A percentile compares a stretch with the other conserved stretches of the same genome.
Conservation (phyloP, 768 basidiomycete genomes). For the Boletus insuetus region DNA sequence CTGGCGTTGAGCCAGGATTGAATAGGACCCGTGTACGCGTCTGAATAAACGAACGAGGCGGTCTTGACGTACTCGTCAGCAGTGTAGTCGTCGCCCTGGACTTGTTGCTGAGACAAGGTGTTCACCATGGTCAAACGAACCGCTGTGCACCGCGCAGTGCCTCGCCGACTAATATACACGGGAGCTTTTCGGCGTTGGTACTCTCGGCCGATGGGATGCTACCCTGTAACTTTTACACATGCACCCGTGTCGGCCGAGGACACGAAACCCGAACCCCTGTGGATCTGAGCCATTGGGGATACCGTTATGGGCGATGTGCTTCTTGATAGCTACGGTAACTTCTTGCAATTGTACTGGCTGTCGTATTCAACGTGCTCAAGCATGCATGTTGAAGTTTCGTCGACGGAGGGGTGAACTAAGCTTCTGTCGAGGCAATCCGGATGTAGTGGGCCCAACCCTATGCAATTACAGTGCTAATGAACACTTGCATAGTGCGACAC, state of each 20-base stretch:
- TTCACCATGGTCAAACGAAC: conserved; percentile 8
- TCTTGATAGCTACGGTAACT: too few species aligned
- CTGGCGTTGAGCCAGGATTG: conserved; percentile 58
- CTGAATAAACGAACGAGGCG: conserved; percentile 67
- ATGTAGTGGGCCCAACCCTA: too few species aligned
- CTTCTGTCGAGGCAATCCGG: too few species aligned
- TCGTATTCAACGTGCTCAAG: too few species aligned
- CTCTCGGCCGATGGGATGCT: conserved; percentile 21
- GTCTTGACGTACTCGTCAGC: conserved; percentile 59
- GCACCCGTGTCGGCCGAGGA: conserved; percentile 19
- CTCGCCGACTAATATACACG: conserved; percentile 1
- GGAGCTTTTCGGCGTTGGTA: conserved; percentile 10
- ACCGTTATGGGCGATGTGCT: too few species aligned
- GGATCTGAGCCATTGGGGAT: too few species aligned
- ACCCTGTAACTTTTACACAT: not conserved
- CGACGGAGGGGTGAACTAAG: too few species aligned
- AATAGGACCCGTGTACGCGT: conserved; percentile 48
- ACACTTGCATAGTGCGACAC: too few species aligned
- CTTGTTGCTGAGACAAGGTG: not conserved
- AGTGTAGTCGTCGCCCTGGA: conserved; percentile 46
- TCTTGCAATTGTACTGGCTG: too few species aligned
- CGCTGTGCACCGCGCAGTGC: not conserved
- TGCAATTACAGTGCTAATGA: too few species aligned
- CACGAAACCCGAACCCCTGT: conserved; percentile 3
- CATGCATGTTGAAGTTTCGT: too few species aligned